phyloP scores from a whole-genome alignment of 1,139 yeast species.

The Meyerozyma smithsonii region DNA sequence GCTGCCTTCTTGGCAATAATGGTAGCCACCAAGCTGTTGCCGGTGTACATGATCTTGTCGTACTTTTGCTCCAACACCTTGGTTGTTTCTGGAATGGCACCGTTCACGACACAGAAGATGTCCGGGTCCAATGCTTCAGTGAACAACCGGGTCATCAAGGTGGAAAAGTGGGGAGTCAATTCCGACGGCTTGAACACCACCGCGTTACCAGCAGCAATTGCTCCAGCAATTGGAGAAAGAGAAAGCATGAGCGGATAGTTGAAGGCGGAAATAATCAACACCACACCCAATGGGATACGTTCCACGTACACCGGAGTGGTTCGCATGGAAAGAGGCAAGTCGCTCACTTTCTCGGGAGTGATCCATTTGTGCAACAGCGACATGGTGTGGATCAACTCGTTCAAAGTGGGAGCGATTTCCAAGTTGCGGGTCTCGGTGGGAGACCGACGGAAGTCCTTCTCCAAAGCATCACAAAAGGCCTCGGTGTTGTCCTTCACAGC shows the following conservation, averaged over 20 bases:
- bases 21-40: slow-evolving; percentile 71
- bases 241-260: slow-evolving; percentile 76
- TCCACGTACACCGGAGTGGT: slow-evolving; percentile 51
- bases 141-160: slow-evolving; percentile 53
- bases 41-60: slow-evolving; percentile 87
- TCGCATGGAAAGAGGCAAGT: slow-evolving; percentile 42
- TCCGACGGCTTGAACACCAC: slow-evolving; percentile 83
- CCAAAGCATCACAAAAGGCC: slow-evolving; percentile 52
- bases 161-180: slow-evolving; percentile 59
- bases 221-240: slow-evolving; percentile 68
- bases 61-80: slow-evolving; percentile 58
- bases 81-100: slow-evolving; percentile 69
- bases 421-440: slow-evolving; percentile 54
- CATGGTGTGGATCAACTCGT: slow-evolving; percentile 60
- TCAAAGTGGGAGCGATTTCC: slow-evolving; percentile 50
- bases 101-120: slow-evolving; percentile 61
- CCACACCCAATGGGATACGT: slow-evolving; percentile 70
- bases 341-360: slow-evolving; percentile 45
- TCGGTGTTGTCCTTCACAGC: slow-evolving; percentile 59
- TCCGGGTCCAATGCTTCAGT: slow-evolving; percentile 51
- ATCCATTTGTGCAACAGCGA: slow-evolving; percentile 58
- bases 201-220: slow-evolving; percentile 83
- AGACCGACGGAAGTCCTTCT: slow-evolving; percentile 63
- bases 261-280: slow-evolving; percentile 76
- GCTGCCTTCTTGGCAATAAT: slow-evolving; percentile 81